Evolutionary conservation across 768 basidiomycete species (phyloP).

Genomic region (Coprinopsis sp.): DNA sequence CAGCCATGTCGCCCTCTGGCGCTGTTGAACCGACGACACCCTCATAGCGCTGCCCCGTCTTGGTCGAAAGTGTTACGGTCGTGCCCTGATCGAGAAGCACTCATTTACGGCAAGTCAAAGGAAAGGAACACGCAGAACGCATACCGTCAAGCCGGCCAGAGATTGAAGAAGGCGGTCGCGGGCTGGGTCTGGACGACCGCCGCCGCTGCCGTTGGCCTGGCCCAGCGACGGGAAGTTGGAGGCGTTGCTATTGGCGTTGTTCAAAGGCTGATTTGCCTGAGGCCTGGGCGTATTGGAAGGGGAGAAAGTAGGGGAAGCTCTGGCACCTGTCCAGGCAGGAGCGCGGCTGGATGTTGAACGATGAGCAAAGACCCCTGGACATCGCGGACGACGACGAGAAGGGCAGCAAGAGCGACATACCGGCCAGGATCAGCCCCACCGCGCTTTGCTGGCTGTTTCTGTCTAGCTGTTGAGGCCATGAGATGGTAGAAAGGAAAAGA

Average conservation of each 20-base stretch:
- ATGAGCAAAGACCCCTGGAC: conserved; percentile 26
- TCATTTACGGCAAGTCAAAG: conserved; percentile 4
- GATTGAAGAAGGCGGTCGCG: conserved; percentile 61
- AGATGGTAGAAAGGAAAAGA: conserved; percentile 26
- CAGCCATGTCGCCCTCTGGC: conserved; percentile 62
- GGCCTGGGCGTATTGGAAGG: conserved; percentile 39
- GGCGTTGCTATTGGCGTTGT: conserved; percentile 28
- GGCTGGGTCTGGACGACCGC: conserved; percentile 37
- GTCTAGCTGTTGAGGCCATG: conserved; percentile 66
- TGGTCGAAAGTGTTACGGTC: conserved; percentile 70
- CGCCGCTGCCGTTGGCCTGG: conserved; percentile 45
- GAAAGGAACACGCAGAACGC: conserved; percentile 19
- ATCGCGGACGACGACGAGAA: conserved; percentile 13
- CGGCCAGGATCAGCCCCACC: conserved; percentile 56
- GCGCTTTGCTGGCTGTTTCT: conserved; percentile 60
- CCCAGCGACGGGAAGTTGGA: conserved; percentile 41
- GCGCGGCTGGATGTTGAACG: conserved; percentile 22
- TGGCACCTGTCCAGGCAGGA: conserved; percentile 63
- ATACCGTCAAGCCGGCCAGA: conserved; percentile 66
- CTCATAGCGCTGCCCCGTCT: conserved; percentile 68
- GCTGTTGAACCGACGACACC: conserved; percentile 61
- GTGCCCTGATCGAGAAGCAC: conserved; percentile 49
- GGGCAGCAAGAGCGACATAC: conserved; percentile 25
- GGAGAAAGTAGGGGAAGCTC: conserved; percentile 70
- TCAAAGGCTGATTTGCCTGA: conserved; percentile 30